These are phyloP conservation scores for Fusarium transvaalense DNA, from an alignment of 2,329 filamentous ascomycete genomes.

Conservation along the genomic window DNA sequence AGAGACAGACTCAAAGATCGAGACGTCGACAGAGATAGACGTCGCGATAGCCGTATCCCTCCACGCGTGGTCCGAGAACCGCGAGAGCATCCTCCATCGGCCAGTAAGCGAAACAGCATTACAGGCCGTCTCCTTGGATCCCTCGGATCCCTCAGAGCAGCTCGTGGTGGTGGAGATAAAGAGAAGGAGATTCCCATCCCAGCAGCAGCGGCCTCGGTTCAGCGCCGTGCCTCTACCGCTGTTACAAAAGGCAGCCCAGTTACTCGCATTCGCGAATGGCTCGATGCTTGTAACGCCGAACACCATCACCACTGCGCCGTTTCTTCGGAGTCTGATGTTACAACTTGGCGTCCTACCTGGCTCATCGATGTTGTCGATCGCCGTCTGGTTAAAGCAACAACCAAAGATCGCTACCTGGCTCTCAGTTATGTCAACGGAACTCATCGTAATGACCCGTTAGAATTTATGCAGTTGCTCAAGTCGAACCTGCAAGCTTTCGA, in stretches of 20 bases:
- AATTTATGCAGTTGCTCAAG: conserved; percentile 51
- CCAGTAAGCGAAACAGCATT: conserved; percentile 57
- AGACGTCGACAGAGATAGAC: conserved; percentile 42
- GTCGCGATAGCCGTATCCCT: conserved; percentile 42
- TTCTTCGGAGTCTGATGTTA: conserved; percentile 38
- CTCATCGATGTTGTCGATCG: conserved; percentile 58
- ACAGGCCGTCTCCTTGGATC: conserved; percentile 56
- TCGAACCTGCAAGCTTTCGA: conserved; percentile 55
- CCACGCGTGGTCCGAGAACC: conserved; percentile 34
- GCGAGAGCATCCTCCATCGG: conserved; percentile 38
- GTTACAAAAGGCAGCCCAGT: conserved; percentile 54
- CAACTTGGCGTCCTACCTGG: conserved; percentile 57
- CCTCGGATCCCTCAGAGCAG: conserved; percentile 52
- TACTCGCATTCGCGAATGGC: conserved; percentile 58
- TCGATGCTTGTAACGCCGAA: conserved; percentile 58
- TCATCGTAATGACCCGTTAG: conserved; percentile 47
- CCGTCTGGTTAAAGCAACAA: conserved; percentile 55
- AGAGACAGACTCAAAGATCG: conserved; percentile 25
- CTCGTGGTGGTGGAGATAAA: conserved; percentile 49
- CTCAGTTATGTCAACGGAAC: conserved; percentile 61
- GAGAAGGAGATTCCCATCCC: conserved; percentile 39
- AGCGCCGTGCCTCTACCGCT: conserved; percentile 51
- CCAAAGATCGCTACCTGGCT: conserved; percentile 58
- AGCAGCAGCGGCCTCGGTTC: conserved; percentile 41
- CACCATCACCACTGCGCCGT: conserved; percentile 58